Evolutionary conservation across 176 grass and related monocot species (phyloP).

Genomic region (Carex myosuroides): DNA sequence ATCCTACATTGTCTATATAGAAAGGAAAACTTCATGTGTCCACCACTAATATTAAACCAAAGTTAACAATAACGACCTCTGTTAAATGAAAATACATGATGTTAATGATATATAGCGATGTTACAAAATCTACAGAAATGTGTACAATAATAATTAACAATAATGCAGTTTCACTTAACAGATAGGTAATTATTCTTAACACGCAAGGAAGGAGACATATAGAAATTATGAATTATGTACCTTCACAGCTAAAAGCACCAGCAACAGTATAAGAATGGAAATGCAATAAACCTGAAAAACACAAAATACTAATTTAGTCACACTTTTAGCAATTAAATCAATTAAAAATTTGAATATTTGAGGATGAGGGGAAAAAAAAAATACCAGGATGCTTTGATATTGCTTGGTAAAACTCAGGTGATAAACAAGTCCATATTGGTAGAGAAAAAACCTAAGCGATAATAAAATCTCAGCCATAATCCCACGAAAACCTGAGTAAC

Average conservation of each 20-base stretch:
- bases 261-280: constrained; percentile 72
- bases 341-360: constrained; percentile 15
- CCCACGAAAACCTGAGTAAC: constrained; percentile 62
- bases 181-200: neutral
- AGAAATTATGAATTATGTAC: constrained; percentile 29
- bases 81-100: constrained; percentile 9
- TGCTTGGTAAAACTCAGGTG: constrained; percentile 49
- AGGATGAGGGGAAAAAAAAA: constrained; percentile 15
- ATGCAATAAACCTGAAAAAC: constrained; percentile 78
- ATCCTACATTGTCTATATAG: neutral
- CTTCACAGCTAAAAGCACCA: constrained; percentile 69
- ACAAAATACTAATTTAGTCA: constrained; percentile 17
- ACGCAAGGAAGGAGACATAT: neutral
- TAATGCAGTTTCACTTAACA: neutral
- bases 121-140: neutral
- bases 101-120: neutral
- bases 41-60: neutral
- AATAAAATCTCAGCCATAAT: constrained; percentile 64
- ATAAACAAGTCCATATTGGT: constrained; percentile 94
- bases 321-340: constrained; percentile 18
- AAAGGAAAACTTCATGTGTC: neutral
- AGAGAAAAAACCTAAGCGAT: constrained; percentile 74
- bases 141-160: neutral
- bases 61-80: neutral
- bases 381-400: constrained; percentile 70